Base-by-base conservation (phyloP, 2,329 filamentous ascomycete genomes). In the Mariannaea elegans region DNA sequence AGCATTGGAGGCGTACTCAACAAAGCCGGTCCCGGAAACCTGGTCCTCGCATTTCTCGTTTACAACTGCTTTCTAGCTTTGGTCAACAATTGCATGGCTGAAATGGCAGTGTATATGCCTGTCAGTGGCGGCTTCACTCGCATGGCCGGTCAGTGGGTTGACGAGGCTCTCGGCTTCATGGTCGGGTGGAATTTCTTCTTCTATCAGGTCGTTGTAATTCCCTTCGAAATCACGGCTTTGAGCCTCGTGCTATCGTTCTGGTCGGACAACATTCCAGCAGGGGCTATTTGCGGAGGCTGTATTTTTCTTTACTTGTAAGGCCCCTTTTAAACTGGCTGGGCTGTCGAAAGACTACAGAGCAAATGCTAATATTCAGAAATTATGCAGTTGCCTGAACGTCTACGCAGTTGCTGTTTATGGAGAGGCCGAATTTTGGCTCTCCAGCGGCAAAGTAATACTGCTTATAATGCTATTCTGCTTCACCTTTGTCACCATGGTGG, bases 151-250 rank as follows among this genome's bases (percentile, higher is more conserved):
- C 24, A 36, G n/a, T 49, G 46, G 46, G 46, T 49, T 4, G 46
- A 49, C 13, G 19, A 21, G 12, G 31, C 46, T 3, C 24, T 49
- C 14, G 32, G 46, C 7, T 36, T 42, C 24, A 38, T 54, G 41
- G 31, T n/a, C 3, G 50, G 50, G 7, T 36, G 16, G n/a, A 55
- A 47, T 12, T 47, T 47, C 34, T 47, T 55, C 10, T 13, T 29
- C 3, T 54, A 54, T 23, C 19, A 54, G 38, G 41, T 21, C 4
- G 14, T 46, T 2, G 21, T 32, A 4, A 38, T 48, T 12, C 52
- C 52, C 13, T 55, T 47, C 8, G 52, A 55, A 14, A 55, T 55
- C 2, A 41, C 52, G 2, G 52, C 52, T 2, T 13, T 55, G 4
- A 47, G n/a, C 6, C 14, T 55, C 3, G 42, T 47, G 7, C 8